phyloP scores from a whole-genome alignment of 2,329 filamentous ascomycete species.

The Stachybotrys chlorohalonatus region DNA sequence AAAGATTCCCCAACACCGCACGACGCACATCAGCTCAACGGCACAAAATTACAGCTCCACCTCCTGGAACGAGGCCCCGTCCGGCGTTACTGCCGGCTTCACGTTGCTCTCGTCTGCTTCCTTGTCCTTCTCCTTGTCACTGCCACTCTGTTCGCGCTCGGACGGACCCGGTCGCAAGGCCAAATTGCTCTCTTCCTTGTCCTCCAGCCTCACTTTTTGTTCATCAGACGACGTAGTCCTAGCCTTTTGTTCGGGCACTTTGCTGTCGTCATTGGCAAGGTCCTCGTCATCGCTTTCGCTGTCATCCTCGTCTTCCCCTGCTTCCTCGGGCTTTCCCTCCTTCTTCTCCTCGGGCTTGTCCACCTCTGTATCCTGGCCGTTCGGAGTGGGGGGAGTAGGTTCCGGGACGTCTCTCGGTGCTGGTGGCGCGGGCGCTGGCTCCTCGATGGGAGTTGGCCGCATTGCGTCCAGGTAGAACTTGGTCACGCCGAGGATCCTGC shows the following conservation, averaged over 20 bases:
- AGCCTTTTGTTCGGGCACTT: slow-evolving; percentile 26
- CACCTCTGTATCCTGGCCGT: slow-evolving; percentile 12
- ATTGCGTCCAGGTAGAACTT: slow-evolving; percentile 91
- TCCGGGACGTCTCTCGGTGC: slow-evolving; percentile 25
- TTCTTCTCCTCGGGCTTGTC: slow-evolving; percentile 16
- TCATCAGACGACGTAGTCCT: slow-evolving; percentile 31
- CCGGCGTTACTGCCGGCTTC: slow-evolving; percentile 38
- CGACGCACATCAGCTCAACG: neutral
- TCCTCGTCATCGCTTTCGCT: slow-evolving; percentile 10
- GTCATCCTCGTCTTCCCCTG: slow-evolving; percentile 9
- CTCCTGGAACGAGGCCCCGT: slow-evolving; percentile 54
- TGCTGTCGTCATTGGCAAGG: slow-evolving; percentile 14
- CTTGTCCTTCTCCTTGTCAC: slow-evolving; percentile 21
- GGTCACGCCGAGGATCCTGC: slow-evolving; percentile 85
- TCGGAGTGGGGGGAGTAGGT: slow-evolving; percentile 9
- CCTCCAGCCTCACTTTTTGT: slow-evolving; percentile 48
- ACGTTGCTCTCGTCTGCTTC: slow-evolving; percentile 23
- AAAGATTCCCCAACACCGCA: neutral
- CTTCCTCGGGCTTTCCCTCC: slow-evolving; percentile 18
- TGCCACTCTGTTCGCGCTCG: slow-evolving; percentile 18
- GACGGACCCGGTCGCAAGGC: slow-evolving; percentile 32
- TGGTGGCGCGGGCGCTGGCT: slow-evolving; percentile 19
- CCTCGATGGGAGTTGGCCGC: slow-evolving; percentile 31
- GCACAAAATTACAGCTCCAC: slow-evolving; percentile 40
- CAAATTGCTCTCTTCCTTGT: slow-evolving; percentile 45